Evolutionary conservation across 441 rosid genomes (phyloP).

Genomic region (Pelargonium myrrhifolium): DNA sequence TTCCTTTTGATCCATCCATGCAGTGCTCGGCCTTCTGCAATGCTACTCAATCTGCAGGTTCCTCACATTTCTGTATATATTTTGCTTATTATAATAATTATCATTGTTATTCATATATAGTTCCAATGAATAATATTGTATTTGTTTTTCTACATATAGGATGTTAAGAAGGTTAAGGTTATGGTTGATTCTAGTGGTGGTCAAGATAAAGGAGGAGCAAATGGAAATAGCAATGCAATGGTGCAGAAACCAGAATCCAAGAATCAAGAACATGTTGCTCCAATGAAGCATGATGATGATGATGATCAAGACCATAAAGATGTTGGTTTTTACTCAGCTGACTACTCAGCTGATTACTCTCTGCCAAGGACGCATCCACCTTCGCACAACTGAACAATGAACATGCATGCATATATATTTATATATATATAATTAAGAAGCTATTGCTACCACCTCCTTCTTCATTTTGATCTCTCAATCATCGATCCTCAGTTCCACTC

Average conservation of each 20-base stretch:
- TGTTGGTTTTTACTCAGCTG: not conserved
- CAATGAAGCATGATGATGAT: not conserved
- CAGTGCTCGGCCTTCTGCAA: not conserved
- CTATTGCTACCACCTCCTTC: too few species aligned
- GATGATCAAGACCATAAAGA: not conserved
- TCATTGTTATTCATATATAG: not conserved
- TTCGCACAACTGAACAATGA: not conserved
- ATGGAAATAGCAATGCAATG: not conserved
- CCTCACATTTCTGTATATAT: not conserved
- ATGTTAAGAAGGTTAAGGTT: not conserved
- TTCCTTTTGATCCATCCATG: not conserved
- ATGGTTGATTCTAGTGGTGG: not conserved
- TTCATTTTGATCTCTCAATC: too few species aligned
- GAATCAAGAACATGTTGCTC: not conserved
- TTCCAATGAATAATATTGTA: not conserved
- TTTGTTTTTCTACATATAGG: not conserved
- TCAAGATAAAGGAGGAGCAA: too few species aligned
- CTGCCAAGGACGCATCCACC: conserved; percentile 2
- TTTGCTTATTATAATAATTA: not conserved
- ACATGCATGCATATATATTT: too few species aligned
- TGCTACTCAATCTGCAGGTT: not conserved
- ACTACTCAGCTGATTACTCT: not conserved
- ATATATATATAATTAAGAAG: too few species aligned
- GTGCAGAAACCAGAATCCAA: not conserved
- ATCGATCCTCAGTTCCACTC: too few species aligned